Percentiles rank a stretch among this genome's conserved stretches.
Evolutionary conservation across 495 filamentous ascomycete species (phyloP).

Genomic region (Aspergillus sparsus): DNA sequence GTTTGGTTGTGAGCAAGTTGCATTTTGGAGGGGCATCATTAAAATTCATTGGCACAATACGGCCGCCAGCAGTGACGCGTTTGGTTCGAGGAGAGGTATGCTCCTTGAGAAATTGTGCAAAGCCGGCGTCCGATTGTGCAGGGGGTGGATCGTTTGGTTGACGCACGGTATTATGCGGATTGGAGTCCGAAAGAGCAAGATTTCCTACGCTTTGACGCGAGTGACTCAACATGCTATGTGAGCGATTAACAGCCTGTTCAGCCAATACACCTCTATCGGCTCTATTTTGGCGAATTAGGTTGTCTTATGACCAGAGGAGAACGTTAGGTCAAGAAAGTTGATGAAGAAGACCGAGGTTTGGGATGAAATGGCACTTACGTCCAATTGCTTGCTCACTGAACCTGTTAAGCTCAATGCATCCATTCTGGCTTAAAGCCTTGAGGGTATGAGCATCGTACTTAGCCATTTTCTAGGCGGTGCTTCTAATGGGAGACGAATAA

Average conservation of each 20-base stretch:
- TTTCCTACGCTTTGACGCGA: constrained; percentile 16
- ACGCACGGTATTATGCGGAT: constrained; percentile 20
- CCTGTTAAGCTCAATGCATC: constrained; percentile 30
- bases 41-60: constrained; percentile 56
- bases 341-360: background rate
- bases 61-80: constrained; percentile 66
- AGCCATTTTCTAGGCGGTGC: constrained; percentile 25
- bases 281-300: constrained; percentile 28
- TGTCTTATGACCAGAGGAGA: constrained; percentile 20
- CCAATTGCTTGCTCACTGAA: constrained; percentile 34
- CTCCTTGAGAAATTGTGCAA: constrained; percentile 56
- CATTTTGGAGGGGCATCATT: constrained; percentile 35
- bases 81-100: constrained; percentile 61
- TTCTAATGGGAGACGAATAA: constrained; percentile 6
- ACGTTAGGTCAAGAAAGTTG: constrained; percentile 9
- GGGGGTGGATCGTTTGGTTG: constrained; percentile 30
- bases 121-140: constrained; percentile 40
- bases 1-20: constrained; percentile 24
- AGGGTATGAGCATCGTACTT: constrained; percentile 44
- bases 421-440: constrained; percentile 37
- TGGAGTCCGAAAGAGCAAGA: constrained; percentile 12
- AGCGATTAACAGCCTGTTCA: constrained; percentile 27
- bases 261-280: constrained; percentile 21
- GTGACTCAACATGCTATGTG: constrained; percentile 21
- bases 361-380: constrained; percentile 22